Conservation (phyloP, 2,329 filamentous ascomycete species). For the Scedosporium apiospermum region DNA sequence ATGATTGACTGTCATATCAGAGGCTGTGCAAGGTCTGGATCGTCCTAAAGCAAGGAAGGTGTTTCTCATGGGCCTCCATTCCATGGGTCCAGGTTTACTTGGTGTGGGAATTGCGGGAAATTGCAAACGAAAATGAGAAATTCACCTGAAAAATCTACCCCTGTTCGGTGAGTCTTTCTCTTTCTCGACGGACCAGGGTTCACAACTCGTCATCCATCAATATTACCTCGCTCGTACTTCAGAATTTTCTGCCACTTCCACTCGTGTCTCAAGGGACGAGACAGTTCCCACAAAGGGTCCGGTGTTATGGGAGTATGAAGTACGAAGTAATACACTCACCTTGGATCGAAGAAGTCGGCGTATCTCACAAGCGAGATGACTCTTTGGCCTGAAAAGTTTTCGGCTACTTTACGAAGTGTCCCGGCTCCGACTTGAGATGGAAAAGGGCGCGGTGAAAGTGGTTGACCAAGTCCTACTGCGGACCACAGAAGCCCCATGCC, state of each 20-base stretch:
- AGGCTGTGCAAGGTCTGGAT: neutral
- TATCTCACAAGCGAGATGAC: neutral
- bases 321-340: too few species aligned
- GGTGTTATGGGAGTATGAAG: too few species aligned
- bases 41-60: neutral
- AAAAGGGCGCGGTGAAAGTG: too few species aligned
- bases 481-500: too few species aligned
- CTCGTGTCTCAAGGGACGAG: neutral
- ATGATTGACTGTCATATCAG: neutral
- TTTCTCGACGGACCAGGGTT: neutral
- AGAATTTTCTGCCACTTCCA: neutral
- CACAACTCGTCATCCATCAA: neutral
- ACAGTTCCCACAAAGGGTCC: too few species aligned
- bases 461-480: too few species aligned
- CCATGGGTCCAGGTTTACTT: neutral
- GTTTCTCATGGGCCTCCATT: neutral
- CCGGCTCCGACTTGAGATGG: too few species aligned
- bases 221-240: neutral
- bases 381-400: too few species aligned
- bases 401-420: too few species aligned
- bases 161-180: neutral
- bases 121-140: neutral
- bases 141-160: neutral
- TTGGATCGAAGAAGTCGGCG: neutral
- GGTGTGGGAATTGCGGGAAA: neutral